Base-by-base conservation (phyloP, 2,329 filamentous ascomycete genomes). In the Didymella pinodella region DNA sequence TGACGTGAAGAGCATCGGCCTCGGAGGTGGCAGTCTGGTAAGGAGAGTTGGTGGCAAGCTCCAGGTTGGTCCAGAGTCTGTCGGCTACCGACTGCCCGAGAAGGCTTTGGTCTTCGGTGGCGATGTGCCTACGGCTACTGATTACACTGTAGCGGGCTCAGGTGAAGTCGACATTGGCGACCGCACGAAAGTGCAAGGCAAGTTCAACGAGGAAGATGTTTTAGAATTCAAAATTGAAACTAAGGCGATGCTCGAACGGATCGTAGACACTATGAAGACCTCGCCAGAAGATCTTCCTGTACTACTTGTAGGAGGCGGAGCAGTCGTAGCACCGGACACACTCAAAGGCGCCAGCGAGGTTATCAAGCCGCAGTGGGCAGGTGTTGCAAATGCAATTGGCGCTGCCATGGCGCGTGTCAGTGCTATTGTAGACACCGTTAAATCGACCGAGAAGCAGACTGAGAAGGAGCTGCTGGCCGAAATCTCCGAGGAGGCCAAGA, bases 381-480 rank as follows among this genome's bases (percentile, higher is more conserved):
- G 81, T 3, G 85, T 89, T 1, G 87, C 87, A 8, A 89, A 89
- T 66, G 87, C 87, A 0, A 86, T 89, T 10, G 87, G 87, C 1
- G 87, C 86, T 8, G 86, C 87, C 0, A 87, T 86, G 57, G 85
- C 86, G 1, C 78, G 84, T 38, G 85, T 89, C 2, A 86, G 84
- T 57, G 66, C 69, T 31, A 68, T 75, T 16, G 82, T 83, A 1
- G 74, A 78, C 11, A 79, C 76, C 0, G 69, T 81, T 6, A 73
- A 77, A 48, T 77, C 74, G 1, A 78, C 74, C 0, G 75, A 78
- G 38, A 71, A 73, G 54, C 71, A 67, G 12, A 71, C 63, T 2
- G 61, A 68, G 7, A 76, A 74, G 51, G 73, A 75, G 28, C 32
- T 76, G 10, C 49, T 80, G 2, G 71, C 68, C 7, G 73, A 79